Evolutionary conservation across 495 filamentous ascomycete species (phyloP).

Genomic region (Parathielavia hyrcaniae): DNA sequence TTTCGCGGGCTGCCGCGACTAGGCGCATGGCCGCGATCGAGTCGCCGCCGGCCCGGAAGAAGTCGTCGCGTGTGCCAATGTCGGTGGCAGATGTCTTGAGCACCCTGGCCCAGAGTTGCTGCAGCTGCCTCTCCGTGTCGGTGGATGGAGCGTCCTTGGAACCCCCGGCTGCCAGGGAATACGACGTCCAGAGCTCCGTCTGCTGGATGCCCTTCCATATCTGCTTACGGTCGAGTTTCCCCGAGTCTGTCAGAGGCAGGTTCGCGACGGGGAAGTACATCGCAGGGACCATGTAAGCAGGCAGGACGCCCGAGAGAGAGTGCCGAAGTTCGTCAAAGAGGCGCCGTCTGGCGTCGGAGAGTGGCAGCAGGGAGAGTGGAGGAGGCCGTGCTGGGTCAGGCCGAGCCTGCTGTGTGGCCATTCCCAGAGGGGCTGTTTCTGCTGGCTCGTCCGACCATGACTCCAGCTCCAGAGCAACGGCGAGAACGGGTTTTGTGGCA

Average conservation of each 20-base stretch:
- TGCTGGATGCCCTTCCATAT: no score
- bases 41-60: constrained; percentile 48
- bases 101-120: constrained; percentile 41
- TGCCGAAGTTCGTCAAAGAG: no score
- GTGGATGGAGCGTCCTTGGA: no score
- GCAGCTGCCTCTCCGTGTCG: constrained; percentile 37
- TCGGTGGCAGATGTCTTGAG: constrained; percentile 34
- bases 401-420: constrained; percentile 7
- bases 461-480: constrained; percentile 20
- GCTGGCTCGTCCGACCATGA: constrained; percentile 12
- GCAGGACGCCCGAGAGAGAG: not conserved
- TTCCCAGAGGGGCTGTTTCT: constrained; percentile 19
- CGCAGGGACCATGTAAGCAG: constrained; percentile 52
- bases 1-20: constrained; percentile 36
- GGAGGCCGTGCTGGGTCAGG: no score
- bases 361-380: no score
- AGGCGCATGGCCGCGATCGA: constrained; percentile 47
- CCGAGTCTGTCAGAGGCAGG: constrained; percentile 47
- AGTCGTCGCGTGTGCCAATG: constrained; percentile 38
- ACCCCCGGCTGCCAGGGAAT: constrained; percentile 2
- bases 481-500: constrained; percentile 19
- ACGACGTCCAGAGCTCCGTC: constrained; percentile 11
- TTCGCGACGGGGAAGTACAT: constrained; percentile 46
- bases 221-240: constrained; percentile 44
- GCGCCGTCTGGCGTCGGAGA: no score